phyloP scores from a whole-genome alignment of 2,329 filamentous ascomycete genomes.

The Phialophora tarda region DNA sequence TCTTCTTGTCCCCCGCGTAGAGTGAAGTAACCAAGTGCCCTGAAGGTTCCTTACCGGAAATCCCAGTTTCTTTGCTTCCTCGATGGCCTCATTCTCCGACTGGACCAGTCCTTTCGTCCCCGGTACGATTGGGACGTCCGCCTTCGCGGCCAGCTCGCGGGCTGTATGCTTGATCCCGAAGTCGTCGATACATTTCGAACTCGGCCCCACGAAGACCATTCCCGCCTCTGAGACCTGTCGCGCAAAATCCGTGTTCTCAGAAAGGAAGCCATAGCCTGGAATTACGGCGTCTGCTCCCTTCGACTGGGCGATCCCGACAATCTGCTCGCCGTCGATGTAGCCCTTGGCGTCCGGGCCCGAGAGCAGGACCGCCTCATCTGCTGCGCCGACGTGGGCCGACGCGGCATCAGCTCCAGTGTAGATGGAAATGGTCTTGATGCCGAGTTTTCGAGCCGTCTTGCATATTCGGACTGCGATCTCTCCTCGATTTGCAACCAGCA shows the following conservation, averaged over 20 bases:
- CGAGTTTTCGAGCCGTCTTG: slow-evolving; percentile 52
- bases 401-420: slow-evolving; percentile 63
- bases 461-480: slow-evolving; percentile 63
- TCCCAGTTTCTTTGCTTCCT: slow-evolving; percentile 53
- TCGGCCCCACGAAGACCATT: slow-evolving; percentile 66
- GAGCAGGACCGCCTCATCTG: slow-evolving; percentile 60
- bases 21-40: background rate
- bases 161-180: slow-evolving; percentile 67
- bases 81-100: slow-evolving; percentile 55
- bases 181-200: slow-evolving; percentile 58
- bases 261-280: slow-evolving; percentile 71
- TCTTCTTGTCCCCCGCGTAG: background rate
- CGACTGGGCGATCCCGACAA: slow-evolving; percentile 58
- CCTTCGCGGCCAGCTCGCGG: slow-evolving; percentile 58
- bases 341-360: slow-evolving; percentile 55
- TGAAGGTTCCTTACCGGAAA: slow-evolving; percentile 52
- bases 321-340: slow-evolving; percentile 49
- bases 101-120: slow-evolving; percentile 58
- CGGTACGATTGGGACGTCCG: slow-evolving; percentile 61
- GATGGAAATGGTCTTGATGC: slow-evolving; percentile 61
- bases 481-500: slow-evolving; percentile 65
- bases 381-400: slow-evolving; percentile 60
- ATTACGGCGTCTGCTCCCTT: slow-evolving; percentile 63
- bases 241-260: slow-evolving; percentile 68
- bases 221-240: slow-evolving; percentile 58